Base-by-base conservation (phyloP, 1,284 basidiomycete genomes). In the Ustilago crameri region DNA sequence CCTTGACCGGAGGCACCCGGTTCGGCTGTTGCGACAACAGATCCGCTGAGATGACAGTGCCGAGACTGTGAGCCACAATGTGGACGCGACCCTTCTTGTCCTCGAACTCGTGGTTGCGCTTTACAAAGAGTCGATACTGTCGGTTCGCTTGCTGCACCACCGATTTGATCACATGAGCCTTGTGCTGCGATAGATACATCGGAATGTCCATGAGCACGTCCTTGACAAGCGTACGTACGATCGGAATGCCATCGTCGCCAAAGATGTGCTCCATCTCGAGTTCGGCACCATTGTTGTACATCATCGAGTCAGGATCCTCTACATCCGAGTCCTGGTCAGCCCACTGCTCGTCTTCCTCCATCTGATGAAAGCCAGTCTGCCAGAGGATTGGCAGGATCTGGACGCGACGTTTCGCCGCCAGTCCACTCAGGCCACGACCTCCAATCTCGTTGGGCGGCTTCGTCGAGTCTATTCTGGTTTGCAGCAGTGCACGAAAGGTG, bases 341-440 rank as follows among this genome's bases (percentile, higher is more conserved):
- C 54, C 86, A 84, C n/a, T 77, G 78, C 14, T 84, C 84, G 42
- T 84, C 83, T 20, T 84, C 83, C 18, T 85, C 80, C 32, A 86
- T 74, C 48, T 79, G 73, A 22, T 80, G 65, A 38, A 88, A 80
- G 9, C 82, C 85, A 2, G 86, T 85, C 26, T 87, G 82, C 87
- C 87, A 88, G 65, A 86, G 86, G 5, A 88, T 85, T 0, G 87
- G 87, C 3, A 88, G 76, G 32, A 88, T 85, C 65, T 87, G 86
- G 3, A 85, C 80, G 37, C 86, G 84, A 8, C 86, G 70, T 10
- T 75, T 71, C n/a, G 59, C 60, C 7, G 73, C 59, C 37, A 81
- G 51, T 3, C 51, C 60, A 5, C 26, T 32, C 22, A 82, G 40
- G 7, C 76, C 75, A n/a, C 69, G 49, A 17, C 72, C 70, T 15